Evolutionary conservation across 2,329 filamentous ascomycete genomes (phyloP), one percentile per base, ranked within the genome.

Genomic region (Hypoxylon sp.): DNA sequence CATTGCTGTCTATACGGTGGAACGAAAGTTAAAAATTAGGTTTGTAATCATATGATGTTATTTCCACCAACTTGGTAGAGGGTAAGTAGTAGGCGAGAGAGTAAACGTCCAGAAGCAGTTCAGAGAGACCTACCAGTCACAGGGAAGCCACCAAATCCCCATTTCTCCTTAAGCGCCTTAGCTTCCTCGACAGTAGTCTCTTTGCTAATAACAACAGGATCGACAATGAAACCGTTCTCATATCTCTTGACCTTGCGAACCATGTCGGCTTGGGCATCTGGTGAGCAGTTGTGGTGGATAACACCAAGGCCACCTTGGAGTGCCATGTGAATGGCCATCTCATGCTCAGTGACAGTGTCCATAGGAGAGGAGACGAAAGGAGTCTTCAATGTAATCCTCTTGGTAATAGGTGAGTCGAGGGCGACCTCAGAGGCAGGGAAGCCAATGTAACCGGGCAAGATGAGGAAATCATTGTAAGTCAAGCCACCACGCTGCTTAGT

Each of bases 221-320:
- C 97, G 50, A 93, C 86, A 79, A 99, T 99, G 86, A 99, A 99
- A 75, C 96, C 96, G 84, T 99, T 99, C 85, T 99, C 96, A 82
- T 94, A 99, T 78, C 96, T 89, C 91, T 99, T 99, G 76, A 99
- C 96, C 86, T 98, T 98, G 82, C 93, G 90, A 74, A 99, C 93
- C 96, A 99, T 99, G 85, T 97, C 94, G 73, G 96, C 96, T 85
- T 99, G 96, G 61, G 93, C 93, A 28, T 98, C 93, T 30, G 94
- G 89, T n/a, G 94, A 96, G 88, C 96, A 99, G 86, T 99, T 99
- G 89, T 99, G 96, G 86, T 99, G 96, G 74, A 99, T 97, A 75
- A 99, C 94, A 83, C 96, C 93, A 17, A 97, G 86, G 77, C 93
- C 93, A 75, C 93, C 93, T 78, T 96, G 91, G 32, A 96, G 87